Base-by-base conservation (phyloP, 495 filamentous ascomycete genomes). In the Penicillium salamii region DNA sequence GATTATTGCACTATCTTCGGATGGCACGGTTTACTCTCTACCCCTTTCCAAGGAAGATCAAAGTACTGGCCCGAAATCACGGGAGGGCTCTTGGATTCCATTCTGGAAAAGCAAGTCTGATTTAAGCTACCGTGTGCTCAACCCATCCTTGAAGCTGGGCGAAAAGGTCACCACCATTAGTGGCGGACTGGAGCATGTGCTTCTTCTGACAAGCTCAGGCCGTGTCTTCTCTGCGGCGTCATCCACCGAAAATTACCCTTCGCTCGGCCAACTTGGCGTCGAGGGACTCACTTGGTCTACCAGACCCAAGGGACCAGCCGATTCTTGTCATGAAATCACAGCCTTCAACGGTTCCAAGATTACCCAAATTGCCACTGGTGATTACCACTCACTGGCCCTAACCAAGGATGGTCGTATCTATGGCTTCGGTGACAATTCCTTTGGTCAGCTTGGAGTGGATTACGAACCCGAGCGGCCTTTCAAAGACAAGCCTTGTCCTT, bases 371-470 rank as follows among this genome's bases (percentile, higher is more conserved):
- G 91, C 92, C 0, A 65, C 89, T 9, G 93, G 93, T 21, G 91
- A 96, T 61, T 85, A 86, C 53, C 93, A 98, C 66, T 92, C 90
- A 20, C 69, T 96, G 9, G 86, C 77, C 1, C 74, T 90, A 14
- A 88, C 90, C 58, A 77, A 74, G 20, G 70, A 87, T 35, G 93
- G 93, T 31, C 76, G 79, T 19, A 77, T 91, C n/a, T 96, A 90
- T 65, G 74, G 82, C 20, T 98, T 96, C 66, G 93, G 93, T 17
- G 90, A 96, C 62, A 97, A 97, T 65, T 83, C 84, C 0, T 76
- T 78, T 45, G 93, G 93, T 26, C 93, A 97, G 66, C 71, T 97
- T 8, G 92, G 92, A 6, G 81, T 91, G 53, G 79, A 88, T 39
- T 81, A 76, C 37, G 78, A 81, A 41, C 59, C 80, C 0, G 79